phyloP scores from a whole-genome alignment of 2,329 filamentous ascomycete genomes.

The Shiraia sp. region DNA sequence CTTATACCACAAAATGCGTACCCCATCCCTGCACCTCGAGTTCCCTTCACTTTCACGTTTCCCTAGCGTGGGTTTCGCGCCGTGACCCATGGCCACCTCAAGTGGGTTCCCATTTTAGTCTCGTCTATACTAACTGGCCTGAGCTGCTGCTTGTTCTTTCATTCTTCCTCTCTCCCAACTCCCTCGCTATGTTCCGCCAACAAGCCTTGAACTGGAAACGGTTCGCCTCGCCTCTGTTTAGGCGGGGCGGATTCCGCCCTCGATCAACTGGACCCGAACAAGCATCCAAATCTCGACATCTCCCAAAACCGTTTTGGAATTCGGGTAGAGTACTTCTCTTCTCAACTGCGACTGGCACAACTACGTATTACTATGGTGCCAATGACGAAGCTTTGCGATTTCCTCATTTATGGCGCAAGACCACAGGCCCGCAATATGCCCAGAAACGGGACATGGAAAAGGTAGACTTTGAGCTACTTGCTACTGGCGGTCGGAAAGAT shows the following conservation, averaged over 20 bases:
- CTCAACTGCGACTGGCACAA: conserved; percentile 54
- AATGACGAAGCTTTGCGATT: conserved; percentile 44
- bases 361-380: conserved; percentile 57
- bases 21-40: conserved; percentile 19
- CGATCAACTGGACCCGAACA: conserved; percentile 31
- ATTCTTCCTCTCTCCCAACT: conserved; percentile 10
- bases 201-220: conserved; percentile 32
- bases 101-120: conserved; percentile 21
- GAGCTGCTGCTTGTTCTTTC: conserved; percentile 16
- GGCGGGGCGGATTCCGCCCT: conserved; percentile 29
- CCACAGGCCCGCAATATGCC: conserved; percentile 51
- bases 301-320: conserved; percentile 50
- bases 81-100: conserved; percentile 30
- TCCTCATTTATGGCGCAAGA: conserved; percentile 30
- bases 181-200: conserved; percentile 39
- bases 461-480: conserved; percentile 30
- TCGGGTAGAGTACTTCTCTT: conserved; percentile 53
- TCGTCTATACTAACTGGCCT: conserved; percentile 7
- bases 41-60: conserved; percentile 18
- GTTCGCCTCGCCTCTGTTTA: conserved; percentile 33
- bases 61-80: conserved; percentile 18
- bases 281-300: conserved; percentile 16
- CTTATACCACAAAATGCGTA: conserved; percentile 35
- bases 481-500: neutral
- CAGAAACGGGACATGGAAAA: conserved; percentile 56